Base-by-base conservation (phyloP, 2,329 filamentous ascomycete species). In the Gaeumannomyces sp. region DNA sequence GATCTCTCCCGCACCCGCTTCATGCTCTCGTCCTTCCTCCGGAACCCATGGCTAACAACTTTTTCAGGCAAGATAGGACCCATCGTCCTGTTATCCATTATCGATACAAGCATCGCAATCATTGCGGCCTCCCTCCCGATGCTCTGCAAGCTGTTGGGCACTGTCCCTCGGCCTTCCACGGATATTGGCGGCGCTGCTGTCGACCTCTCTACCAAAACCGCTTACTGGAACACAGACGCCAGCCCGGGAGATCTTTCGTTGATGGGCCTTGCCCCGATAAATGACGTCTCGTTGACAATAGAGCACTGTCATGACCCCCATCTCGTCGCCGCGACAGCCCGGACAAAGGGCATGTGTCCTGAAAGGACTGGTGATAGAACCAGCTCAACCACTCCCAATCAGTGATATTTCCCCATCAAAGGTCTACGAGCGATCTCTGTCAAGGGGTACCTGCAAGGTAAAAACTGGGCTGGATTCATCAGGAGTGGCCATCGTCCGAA, bases 81-180 rank as follows among this genome's bases (percentile, higher is more conserved):
- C 68, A 75, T 85, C 1, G 81, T 79, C 19, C 77, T 82, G 64
- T 81, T 80, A 80, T 76, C 76, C 3, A 74, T 78, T 1, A 67
- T 73, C 64, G 77, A 76, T 65, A 72, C 70, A 66, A 77, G 78
- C 65, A 69, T 74, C 1, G 77, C 75, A 25, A 75, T 79, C 59
- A 70, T 78, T 4, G 76, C 75, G 3, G 76, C 73, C 0, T 76
- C 71, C 60, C 29, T 66, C 4, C 65, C 65, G 16, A 59, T 53
- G 62, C 59, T 66, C 16, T 63, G 50, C 56, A 61, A 59, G 16
- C 65, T 66, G 19, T 10, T 50, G 45, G 45, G 45, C 45, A 38
- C 35, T 19, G 35, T 38, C 35, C 35, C 13, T 38, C 35, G 10
- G 22, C 45, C 19, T 10, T 22, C 45, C 22, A n/a, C 45, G 19